Evolutionary conservation across 768 basidiomycete species (phyloP), one percentile per base, ranked within the genome.

Genomic region (Termitomyces heimii): DNA sequence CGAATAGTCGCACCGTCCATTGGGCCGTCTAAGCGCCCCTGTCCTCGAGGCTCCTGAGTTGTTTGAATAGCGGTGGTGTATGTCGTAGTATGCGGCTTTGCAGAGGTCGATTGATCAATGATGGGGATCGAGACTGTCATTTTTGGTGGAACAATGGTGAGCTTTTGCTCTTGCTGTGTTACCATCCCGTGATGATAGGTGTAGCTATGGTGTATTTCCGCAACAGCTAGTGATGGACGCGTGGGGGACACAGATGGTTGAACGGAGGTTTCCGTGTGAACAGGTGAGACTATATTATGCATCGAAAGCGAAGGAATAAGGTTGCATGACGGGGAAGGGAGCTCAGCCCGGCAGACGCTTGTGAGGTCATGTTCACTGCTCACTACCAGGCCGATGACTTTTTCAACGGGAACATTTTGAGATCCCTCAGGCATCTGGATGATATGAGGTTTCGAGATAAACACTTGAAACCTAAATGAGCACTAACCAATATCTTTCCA

Each of bases 401-500:
- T 68, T 57, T 73, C 73, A 13, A 75, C 67, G 5, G 70, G 72
- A 13, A 73, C 67, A 44, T 84, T 83, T 60, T 85, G 83, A 2
- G 85, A 73, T 37, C 90, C 89, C 45, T 88, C 85, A 29, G 76
- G 75, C 43, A 77, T 71, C 89, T 92, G 68, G 40, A 45, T 37
- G 24, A 37, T 18, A 56, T 39, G 6, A 10, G 51, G n/a, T n/a
- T n/a, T n/a, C n/a, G 35, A 32, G 31, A 18, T 10, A 39, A 55
- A 31, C 43, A 45, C 14, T 45, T 1, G 8, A 18, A 26, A 45
- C 12, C 43, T 14, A 24, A 44, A 22, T 48, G 26, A 20, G 56
- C 45, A 73, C 86, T 51, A 65, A 92, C 88, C 61, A 95, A 67
- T 56, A 96, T 94, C 73, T 92, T 94, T 54, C 85, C 89, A 52